Evolutionary conservation across 2,329 filamentous ascomycete species (phyloP).

Genomic region (Bipolaris bicolor): DNA sequence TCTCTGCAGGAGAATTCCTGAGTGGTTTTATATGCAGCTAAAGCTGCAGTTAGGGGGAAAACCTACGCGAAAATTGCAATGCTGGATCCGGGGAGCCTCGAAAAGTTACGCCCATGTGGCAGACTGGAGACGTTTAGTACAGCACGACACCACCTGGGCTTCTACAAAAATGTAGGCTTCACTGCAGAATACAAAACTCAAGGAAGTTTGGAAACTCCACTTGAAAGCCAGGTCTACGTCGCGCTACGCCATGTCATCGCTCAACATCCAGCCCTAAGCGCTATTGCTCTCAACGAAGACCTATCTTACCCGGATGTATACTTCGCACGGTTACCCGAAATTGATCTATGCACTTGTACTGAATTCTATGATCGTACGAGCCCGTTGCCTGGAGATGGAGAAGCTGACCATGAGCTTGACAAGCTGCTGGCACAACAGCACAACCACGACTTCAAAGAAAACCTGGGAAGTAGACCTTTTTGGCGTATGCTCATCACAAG

Average conservation of each 20-base stretch:
- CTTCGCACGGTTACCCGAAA: constrained; percentile 53
- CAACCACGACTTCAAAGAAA: constrained; percentile 46
- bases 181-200: constrained; percentile 39
- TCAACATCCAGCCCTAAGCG: constrained; percentile 53
- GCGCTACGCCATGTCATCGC: constrained; percentile 47
- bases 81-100: not conserved
- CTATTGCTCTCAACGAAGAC: constrained; percentile 51
- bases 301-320: constrained; percentile 48
- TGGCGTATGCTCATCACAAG: constrained; percentile 53
- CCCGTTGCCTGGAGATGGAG: constrained; percentile 22
- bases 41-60: not conserved
- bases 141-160: constrained; percentile 50
- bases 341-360: constrained; percentile 51
- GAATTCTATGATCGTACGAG: constrained; percentile 37
- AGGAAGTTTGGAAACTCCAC: constrained; percentile 7
- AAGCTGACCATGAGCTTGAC: constrained; percentile 52
- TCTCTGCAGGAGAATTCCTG: no score
- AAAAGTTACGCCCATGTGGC: constrained; percentile 35
- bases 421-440: constrained; percentile 51
- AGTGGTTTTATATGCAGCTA: no score
- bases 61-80: not conserved
- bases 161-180: constrained; percentile 55
- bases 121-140: constrained; percentile 55
- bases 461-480: constrained; percentile 42
- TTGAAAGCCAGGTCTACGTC: constrained; percentile 44